phyloP scores from a whole-genome alignment of 1,284 basidiomycete species.

The Anthracocystis setariae region DNA sequence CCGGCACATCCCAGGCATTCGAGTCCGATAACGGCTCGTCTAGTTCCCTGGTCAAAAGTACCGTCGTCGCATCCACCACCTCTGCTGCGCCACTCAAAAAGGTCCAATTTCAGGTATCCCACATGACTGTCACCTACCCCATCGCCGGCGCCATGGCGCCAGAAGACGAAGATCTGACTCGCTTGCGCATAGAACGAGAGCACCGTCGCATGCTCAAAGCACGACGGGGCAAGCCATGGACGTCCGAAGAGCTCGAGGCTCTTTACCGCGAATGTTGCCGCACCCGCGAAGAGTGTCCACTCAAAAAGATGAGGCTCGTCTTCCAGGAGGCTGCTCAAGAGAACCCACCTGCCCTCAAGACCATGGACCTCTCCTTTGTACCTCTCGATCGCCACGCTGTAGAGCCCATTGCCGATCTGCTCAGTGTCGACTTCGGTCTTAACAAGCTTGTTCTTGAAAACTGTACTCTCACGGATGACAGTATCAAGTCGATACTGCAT shows the following conservation, averaged over 20 bases:
- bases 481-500: constrained; percentile 88
- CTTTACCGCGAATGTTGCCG: constrained; percentile 65
- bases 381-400: constrained; percentile 54
- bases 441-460: constrained; percentile 62
- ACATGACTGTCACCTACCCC: constrained; percentile 64
- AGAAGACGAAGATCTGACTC: constrained; percentile 59
- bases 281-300: constrained; percentile 63
- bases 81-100: constrained; percentile 54
- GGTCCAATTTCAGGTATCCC: constrained; percentile 63
- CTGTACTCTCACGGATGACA: constrained; percentile 69
- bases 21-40: constrained; percentile 15
- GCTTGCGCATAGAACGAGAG: constrained; percentile 58
- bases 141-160: constrained; percentile 59
- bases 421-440: constrained; percentile 64
- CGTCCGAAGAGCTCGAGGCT: constrained; percentile 59
- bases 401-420: constrained; percentile 63
- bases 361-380: constrained; percentile 59
- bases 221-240: constrained; percentile 46
- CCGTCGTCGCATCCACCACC: constrained; percentile 28
- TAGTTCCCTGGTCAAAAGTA: constrained; percentile 21
- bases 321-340: constrained; percentile 55
- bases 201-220: constrained; percentile 53
- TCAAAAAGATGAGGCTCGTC: constrained; percentile 61
- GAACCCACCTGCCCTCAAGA: constrained; percentile 48
- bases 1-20: constrained; percentile 7